Conservation (phyloP, 305 asterid genomes). For the Fraxinus ornus region DNA sequence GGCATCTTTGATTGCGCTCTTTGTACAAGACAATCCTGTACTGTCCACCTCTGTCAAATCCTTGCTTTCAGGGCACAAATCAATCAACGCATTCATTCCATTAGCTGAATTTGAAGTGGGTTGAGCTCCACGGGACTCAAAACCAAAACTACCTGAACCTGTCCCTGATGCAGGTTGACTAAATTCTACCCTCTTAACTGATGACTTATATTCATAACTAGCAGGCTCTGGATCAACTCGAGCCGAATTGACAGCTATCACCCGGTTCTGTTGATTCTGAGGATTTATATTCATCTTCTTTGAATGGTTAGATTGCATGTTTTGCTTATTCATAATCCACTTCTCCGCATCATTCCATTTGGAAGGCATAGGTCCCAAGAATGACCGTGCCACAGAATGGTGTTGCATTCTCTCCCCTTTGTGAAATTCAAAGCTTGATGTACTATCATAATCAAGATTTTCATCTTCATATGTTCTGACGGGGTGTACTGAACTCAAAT, state of each 20-base stretch:
- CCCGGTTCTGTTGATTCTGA: slow-evolving; percentile 50
- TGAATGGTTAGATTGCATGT: slow-evolving; percentile 39
- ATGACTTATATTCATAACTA: slow-evolving; percentile 45
- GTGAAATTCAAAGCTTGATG: slow-evolving; percentile 96
- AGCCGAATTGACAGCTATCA: slow-evolving; percentile 36
- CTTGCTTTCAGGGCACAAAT: slow-evolving; percentile 55
- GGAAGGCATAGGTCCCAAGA: slow-evolving; percentile 78
- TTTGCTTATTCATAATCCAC: slow-evolving; percentile 88
- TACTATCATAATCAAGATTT: slow-evolving; percentile 89
- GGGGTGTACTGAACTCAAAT: slow-evolving; percentile 68
- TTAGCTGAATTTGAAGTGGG: slow-evolving; percentile 35
- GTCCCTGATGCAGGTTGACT: slow-evolving; percentile 47
- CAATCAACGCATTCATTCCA: slow-evolving; percentile 34
- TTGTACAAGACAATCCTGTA: slow-evolving; percentile 42
- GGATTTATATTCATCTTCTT: slow-evolving; percentile 45
- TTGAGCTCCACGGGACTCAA: slow-evolving; percentile 41
- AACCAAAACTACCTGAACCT: slow-evolving; percentile 44
- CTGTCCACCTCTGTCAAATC: slow-evolving; percentile 61
- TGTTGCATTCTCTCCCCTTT: slow-evolving; percentile 80
- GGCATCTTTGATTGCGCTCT: slow-evolving; percentile 53
- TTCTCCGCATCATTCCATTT: slow-evolving; percentile 99
- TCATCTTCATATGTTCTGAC: slow-evolving; percentile 69
- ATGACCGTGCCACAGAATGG: slow-evolving; percentile 54
- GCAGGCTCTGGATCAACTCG: slow-evolving; percentile 60
- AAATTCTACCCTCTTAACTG: slow-evolving; percentile 78